These are phyloP conservation scores for Candida saitoana DNA, from an alignment of 805 yeast genomes.

Conservation along the genomic window DNA sequence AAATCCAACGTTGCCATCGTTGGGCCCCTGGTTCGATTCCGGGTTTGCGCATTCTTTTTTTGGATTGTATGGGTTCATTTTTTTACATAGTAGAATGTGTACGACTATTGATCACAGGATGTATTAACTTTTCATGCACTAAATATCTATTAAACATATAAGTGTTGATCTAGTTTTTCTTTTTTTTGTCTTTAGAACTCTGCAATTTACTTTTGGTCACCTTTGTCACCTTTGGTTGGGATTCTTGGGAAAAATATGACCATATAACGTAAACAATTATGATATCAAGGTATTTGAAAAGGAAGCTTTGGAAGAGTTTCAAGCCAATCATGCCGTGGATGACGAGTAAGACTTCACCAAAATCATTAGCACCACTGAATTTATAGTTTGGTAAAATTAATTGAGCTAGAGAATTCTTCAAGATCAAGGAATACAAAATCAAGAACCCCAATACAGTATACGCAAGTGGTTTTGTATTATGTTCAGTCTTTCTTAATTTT, in stretches of 20 bases:
- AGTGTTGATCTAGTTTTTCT: not conserved
- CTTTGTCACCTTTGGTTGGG: not conserved
- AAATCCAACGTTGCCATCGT: conserved; percentile 6
- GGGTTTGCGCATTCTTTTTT: conserved; percentile 5
- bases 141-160: not conserved
- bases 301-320: not conserved
- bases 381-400: not conserved
- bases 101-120: too few species aligned
- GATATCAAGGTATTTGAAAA: conserved; percentile 1
- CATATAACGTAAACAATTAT: not conserved
- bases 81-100: too few species aligned
- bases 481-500: not conserved
- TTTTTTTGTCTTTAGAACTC: not conserved
- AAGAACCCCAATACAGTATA: conserved; percentile 1
- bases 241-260: not conserved
- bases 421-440: conserved; percentile 1
- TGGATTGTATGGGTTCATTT: too few species aligned
- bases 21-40: conserved; percentile 6
- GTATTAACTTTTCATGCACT: not conserved
- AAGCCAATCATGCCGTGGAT: conserved; percentile 1
- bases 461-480: not conserved
- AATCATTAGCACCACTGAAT: conserved; percentile 1
- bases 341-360: conserved; percentile 3
- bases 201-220: not conserved
- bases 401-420: not conserved